Conservation (phyloP, 306 rosid species). For the Ochetophila trinervis region DNA sequence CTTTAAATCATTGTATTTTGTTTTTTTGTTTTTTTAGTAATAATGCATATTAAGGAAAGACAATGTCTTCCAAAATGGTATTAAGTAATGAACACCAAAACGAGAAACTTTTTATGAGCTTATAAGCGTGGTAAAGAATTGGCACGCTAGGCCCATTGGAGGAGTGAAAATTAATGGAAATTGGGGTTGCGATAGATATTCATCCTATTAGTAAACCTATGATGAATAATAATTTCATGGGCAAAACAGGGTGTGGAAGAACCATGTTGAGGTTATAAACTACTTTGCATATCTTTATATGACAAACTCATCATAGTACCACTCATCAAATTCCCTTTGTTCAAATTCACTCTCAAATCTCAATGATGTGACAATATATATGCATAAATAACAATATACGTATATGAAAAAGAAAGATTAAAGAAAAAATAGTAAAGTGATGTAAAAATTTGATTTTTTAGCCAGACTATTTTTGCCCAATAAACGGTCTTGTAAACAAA, state of each 20-base stretch:
- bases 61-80: constrained; percentile 18
- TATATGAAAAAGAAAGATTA: too few relatives aligned
- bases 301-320: constrained; percentile 33
- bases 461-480: too few relatives aligned
- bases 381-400: too few relatives aligned
- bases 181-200: constrained; percentile 2
- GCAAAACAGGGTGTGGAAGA: constrained; percentile 7
- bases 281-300: constrained; percentile 15
- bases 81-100: constrained; percentile 25
- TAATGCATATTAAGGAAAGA: constrained; percentile 29
- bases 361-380: constrained; percentile 14
- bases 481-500: too few relatives aligned
- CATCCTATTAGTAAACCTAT: constrained; percentile 34
- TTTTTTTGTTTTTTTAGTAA: not conserved
- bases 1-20: constrained; percentile 17
- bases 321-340: constrained; percentile 30
- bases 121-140: constrained; percentile 37
- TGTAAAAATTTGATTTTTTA: too few relatives aligned
- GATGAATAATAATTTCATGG: constrained; percentile 38
- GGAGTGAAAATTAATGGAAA: constrained; percentile 1
- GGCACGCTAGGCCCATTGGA: constrained; percentile 34
- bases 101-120: constrained; percentile 16
- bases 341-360: constrained; percentile 35
- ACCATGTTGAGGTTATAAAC: constrained; percentile 8
- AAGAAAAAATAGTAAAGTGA: too few relatives aligned